Evolutionary conservation across 305 asterid species (phyloP).

Genomic region (Ajuga reptans): DNA sequence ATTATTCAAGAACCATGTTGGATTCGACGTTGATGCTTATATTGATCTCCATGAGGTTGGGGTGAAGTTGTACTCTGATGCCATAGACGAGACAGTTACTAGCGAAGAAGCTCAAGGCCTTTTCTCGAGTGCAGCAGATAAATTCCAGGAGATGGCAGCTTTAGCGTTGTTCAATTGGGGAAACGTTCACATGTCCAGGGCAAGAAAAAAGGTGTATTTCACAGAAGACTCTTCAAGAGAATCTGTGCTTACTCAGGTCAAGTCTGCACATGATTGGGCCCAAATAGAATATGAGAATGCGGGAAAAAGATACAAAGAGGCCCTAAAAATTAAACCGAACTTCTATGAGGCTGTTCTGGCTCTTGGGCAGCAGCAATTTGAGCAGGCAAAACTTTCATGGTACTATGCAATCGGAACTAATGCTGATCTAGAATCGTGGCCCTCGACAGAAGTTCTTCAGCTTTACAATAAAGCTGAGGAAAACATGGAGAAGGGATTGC

Average conservation of each 20-base stretch:
- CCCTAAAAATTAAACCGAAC: slow-evolving; percentile 53
- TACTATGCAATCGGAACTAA: slow-evolving; percentile 49
- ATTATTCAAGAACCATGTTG: slow-evolving; percentile 63
- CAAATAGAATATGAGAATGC: slow-evolving; percentile 52
- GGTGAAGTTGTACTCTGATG: slow-evolving; percentile 67
- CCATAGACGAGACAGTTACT: slow-evolving; percentile 73
- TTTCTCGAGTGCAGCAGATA: slow-evolving; percentile 58
- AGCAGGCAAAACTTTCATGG: slow-evolving; percentile 86
- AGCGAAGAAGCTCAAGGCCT: slow-evolving; percentile 78
- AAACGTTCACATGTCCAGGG: slow-evolving; percentile 74
- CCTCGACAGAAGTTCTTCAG: slow-evolving; percentile 47
- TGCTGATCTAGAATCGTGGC: slow-evolving; percentile 60
- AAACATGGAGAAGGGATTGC: slow-evolving; percentile 74
- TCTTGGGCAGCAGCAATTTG: slow-evolving; percentile 72
- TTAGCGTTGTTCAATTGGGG: slow-evolving; percentile 89
- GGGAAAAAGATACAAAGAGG: slow-evolving; percentile 67
- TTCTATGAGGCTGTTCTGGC: slow-evolving; percentile 74
- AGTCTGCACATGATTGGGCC: slow-evolving; percentile 62
- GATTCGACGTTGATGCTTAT: slow-evolving; percentile 65
- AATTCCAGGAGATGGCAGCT: slow-evolving; percentile 84
- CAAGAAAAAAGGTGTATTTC: slow-evolving; percentile 56
- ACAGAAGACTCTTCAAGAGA: slow-evolving; percentile 54
- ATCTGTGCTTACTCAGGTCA: slow-evolving; percentile 41
- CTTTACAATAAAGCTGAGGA: slow-evolving; percentile 82
- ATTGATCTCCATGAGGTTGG: slow-evolving; percentile 75